Conservation (phyloP, 306 rosid species). For the Hippophae rhamnoides region DNA sequence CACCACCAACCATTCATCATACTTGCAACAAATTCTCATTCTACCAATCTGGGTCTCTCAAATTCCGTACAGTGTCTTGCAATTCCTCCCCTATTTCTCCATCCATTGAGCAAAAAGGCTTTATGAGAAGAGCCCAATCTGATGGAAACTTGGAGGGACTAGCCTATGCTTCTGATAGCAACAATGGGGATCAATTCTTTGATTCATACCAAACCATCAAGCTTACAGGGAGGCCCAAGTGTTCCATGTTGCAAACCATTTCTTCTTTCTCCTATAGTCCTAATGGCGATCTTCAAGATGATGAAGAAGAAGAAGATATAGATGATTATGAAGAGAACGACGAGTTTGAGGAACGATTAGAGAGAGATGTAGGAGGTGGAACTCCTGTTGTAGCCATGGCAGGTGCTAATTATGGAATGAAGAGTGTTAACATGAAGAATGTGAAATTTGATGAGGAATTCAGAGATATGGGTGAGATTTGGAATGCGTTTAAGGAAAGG, state of each 20-base stretch:
- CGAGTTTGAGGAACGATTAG: not conserved
- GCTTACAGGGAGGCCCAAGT: slow-evolving; percentile 21
- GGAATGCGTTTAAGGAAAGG: slow-evolving; percentile 25
- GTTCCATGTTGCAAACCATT: slow-evolving; percentile 40
- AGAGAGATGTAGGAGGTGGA: slow-evolving; percentile 3
- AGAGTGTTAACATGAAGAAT: slow-evolving; percentile 14
- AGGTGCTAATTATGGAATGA: slow-evolving; percentile 8
- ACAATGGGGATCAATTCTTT: slow-evolving; percentile 25
- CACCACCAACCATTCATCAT: slow-evolving; percentile 21
- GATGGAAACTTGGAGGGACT: slow-evolving; percentile 67
- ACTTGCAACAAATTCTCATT: slow-evolving; percentile 25
- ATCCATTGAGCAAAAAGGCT: slow-evolving; percentile 47
- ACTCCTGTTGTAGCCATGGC: slow-evolving; percentile 5
- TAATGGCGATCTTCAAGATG: slow-evolving; percentile 28
- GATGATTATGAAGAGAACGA: slow-evolving; percentile 26
- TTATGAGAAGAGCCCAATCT: slow-evolving; percentile 61
- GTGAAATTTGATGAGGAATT: slow-evolving; percentile 25
- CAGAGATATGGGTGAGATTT: slow-evolving; percentile 23
- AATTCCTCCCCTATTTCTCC: slow-evolving; percentile 72
- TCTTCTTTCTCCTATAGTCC: slow-evolving; percentile 34
- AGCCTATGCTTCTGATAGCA: slow-evolving; percentile 27
- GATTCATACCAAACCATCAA: slow-evolving; percentile 17
- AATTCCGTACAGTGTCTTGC: slow-evolving; percentile 29
- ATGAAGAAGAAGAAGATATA: slow-evolving; percentile 30
- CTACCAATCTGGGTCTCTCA: slow-evolving; percentile 29